A percentile compares a stretch with the other conserved stretches of the same genome.
Evolutionary conservation across 2,329 filamentous ascomycete species (phyloP).

Genomic region (Grosmannia clavigera): DNA sequence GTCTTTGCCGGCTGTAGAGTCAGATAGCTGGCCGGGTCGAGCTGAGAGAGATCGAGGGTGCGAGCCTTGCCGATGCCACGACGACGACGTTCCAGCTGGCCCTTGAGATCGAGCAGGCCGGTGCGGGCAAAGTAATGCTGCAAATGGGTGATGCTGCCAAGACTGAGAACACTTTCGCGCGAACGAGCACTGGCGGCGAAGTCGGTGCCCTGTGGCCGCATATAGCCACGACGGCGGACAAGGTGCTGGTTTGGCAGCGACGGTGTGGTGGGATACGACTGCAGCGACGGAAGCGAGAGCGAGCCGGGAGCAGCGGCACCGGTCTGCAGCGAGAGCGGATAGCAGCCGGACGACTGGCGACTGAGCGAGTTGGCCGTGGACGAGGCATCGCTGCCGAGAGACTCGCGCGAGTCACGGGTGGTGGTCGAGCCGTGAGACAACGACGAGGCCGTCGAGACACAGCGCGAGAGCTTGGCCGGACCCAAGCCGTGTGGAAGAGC

Average conservation of each 20-base stretch:
- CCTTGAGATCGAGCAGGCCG: conserved; percentile 85
- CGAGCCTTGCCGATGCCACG: conserved; percentile 33
- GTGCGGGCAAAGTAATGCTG: conserved; percentile 98
- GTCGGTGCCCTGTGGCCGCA: conserved; percentile 73
- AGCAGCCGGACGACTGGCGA: conserved; percentile 53
- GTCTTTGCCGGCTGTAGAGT: neutral
- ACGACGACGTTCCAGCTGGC: conserved; percentile 59
- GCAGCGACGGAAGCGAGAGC: conserved; percentile 16
- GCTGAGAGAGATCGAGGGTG: conserved; percentile 44
- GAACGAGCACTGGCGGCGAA: conserved; percentile 86
- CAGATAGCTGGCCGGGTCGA: conserved; percentile 25
- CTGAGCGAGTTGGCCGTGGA: conserved; percentile 30
- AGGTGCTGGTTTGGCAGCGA: conserved; percentile 5
- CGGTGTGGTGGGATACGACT: neutral
- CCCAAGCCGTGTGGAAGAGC: conserved; percentile 32
- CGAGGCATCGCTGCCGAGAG: conserved; percentile 33
- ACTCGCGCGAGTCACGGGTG: conserved; percentile 35
- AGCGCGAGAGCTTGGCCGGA: conserved; percentile 47
- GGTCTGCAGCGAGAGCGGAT: conserved; percentile 33
- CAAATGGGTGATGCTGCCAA: conserved; percentile 92
- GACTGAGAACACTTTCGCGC: conserved; percentile 86
- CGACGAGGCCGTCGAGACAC: conserved; percentile 50
- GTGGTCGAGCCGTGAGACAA: conserved; percentile 41
- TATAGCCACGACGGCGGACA: conserved; percentile 62
- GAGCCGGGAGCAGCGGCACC: conserved; percentile 28